Conservation (phyloP, 129 eudicot genomes). For the Artemisia tridentata region DNA sequence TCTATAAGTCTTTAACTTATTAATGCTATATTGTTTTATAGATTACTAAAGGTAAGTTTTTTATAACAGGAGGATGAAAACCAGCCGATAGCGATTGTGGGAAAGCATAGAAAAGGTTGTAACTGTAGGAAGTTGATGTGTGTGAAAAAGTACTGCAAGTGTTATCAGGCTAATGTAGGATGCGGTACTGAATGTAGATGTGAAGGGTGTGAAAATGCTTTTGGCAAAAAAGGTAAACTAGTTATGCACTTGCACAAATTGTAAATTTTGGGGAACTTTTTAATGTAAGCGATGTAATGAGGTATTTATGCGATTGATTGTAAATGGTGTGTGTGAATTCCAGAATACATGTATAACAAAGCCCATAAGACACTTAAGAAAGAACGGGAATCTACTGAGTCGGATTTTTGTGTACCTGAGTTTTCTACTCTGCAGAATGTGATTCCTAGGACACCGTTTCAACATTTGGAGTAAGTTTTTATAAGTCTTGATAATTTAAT, state of each 20-base stretch:
- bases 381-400: too few species aligned
- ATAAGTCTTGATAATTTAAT: too few species aligned
- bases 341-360: too few species aligned
- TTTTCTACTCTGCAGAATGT: too few species aligned
- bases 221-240: constrained; percentile 57
- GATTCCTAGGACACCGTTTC: too few species aligned
- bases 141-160: constrained; percentile 65
- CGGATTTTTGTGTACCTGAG: too few species aligned
- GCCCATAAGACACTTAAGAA: too few species aligned
- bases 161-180: constrained; percentile 75
- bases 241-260: not conserved
- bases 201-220: constrained; percentile 68
- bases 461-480: too few species aligned
- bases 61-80: constrained; percentile 43
- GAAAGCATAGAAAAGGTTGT: constrained; percentile 76
- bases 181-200: constrained; percentile 78
- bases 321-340: too few species aligned
- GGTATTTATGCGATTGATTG: too few species aligned
- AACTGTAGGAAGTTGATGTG: constrained; percentile 83
- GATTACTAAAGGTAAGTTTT: not conserved
- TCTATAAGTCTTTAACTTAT: not conserved
- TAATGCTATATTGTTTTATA: not conserved
- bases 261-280: too few species aligned
- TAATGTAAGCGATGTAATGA: too few species aligned
- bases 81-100: constrained; percentile 36